Conservation (phyloP, 1,139 yeast species). For the Candida pseudoviswanathii region DNA sequence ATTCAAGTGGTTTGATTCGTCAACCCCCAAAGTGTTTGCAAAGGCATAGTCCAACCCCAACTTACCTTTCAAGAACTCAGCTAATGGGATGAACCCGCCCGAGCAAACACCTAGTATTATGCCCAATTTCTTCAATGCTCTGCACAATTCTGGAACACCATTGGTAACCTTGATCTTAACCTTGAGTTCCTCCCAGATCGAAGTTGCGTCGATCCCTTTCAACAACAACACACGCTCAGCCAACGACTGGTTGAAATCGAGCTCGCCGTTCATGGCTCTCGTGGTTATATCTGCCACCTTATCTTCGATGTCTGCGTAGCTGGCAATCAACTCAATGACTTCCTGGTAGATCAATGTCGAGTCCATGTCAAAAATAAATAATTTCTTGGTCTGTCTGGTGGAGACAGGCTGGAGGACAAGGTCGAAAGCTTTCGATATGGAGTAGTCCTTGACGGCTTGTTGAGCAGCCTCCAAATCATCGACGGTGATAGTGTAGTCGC, state of each 20-base stretch:
- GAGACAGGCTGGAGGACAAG: slow-evolving; percentile 33
- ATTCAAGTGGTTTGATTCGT: slow-evolving; percentile 51
- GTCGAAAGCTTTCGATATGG: slow-evolving; percentile 24
- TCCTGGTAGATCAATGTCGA: slow-evolving; percentile 95
- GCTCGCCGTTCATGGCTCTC: slow-evolving; percentile 95
- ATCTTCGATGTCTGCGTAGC: slow-evolving; percentile 35
- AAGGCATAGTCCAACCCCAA: slow-evolving; percentile 83
- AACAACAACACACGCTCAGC: slow-evolving; percentile 72
- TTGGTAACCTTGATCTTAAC: slow-evolving; percentile 70
- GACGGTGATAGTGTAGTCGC: slow-evolving; percentile 18
- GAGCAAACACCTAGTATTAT: slow-evolving; percentile 83
- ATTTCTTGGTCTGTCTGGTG: slow-evolving; percentile 52
- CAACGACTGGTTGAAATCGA: slow-evolving; percentile 86
- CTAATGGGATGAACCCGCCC: slow-evolving; percentile 94
- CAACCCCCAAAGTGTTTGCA: slow-evolving; percentile 72
- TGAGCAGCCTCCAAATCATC: slow-evolving; percentile 8
- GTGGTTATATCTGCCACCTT: slow-evolving; percentile 68
- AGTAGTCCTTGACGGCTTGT: slow-evolving; percentile 15
- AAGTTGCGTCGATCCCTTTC: slow-evolving; percentile 73
- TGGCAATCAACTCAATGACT: slow-evolving; percentile 94
- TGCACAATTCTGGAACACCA: slow-evolving; percentile 77
- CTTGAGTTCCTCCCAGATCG: slow-evolving; percentile 80
- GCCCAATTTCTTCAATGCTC: slow-evolving; percentile 61
- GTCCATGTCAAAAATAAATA: slow-evolving; percentile 96
- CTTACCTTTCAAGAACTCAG: slow-evolving; percentile 66